Evolutionary conservation across 1,284 basidiomycete species (phyloP).

Genomic region (Amylostereum areolatum): DNA sequence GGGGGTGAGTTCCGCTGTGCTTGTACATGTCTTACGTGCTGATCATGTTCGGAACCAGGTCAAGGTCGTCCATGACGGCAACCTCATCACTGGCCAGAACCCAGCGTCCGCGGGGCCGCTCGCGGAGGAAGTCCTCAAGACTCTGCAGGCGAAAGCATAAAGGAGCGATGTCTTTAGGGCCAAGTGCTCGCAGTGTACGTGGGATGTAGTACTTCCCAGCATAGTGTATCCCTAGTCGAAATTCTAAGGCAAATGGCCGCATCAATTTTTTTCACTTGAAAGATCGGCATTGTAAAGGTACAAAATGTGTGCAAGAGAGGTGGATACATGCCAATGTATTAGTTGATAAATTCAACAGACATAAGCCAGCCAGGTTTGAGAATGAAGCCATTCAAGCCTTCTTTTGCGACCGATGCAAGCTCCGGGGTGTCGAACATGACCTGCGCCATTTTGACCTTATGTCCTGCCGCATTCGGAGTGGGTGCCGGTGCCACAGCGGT

Average conservation of each 20-base stretch:
- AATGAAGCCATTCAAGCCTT: conserved; percentile 73
- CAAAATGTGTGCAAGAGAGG: too few relatives aligned
- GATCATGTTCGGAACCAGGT: conserved; percentile 14
- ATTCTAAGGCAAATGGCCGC: too few relatives aligned
- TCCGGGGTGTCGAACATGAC: conserved; percentile 69
- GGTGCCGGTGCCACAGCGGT: conserved; percentile 64
- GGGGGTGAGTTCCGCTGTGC: conserved; percentile 36
- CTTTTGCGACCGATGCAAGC: conserved; percentile 69
- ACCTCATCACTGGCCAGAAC: conserved; percentile 66
- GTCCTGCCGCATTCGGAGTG: conserved; percentile 54
- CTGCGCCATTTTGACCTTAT: conserved; percentile 68
- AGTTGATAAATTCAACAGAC: conserved; percentile 58
- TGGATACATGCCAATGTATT: too few relatives aligned
- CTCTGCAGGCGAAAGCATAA: conserved; percentile 10
- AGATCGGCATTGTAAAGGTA: too few relatives aligned
- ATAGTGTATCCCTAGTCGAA: too few relatives aligned
- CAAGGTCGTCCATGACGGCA: conserved; percentile 41
- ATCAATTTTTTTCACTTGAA: too few relatives aligned
- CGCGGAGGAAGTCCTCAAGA: conserved; percentile 41
- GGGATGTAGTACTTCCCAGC: too few relatives aligned
- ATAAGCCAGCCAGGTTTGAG: conserved; percentile 80
- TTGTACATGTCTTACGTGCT: not conserved
- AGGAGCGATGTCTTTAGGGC: too few relatives aligned
- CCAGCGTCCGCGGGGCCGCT: conserved; percentile 53
- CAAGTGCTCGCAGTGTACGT: too few relatives aligned